A percentile compares a stretch with the other conserved stretches of the same genome.
Conservation (phyloP, 2,329 filamentous ascomycete species). For the Hypoxylon sp. region DNA sequence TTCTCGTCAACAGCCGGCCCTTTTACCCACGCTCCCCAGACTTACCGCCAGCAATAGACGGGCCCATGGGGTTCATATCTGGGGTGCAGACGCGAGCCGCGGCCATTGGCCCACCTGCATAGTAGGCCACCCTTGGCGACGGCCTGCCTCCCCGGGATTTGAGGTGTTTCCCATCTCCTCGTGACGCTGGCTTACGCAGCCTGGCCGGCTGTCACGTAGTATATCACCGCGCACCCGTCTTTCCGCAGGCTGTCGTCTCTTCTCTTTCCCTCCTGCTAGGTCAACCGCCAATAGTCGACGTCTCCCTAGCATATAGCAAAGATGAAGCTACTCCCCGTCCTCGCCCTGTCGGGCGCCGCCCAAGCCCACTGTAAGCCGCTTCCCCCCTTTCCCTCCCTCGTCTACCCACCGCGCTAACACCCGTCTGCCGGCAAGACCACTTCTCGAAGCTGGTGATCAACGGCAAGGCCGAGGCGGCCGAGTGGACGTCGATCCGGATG, state of each 20-base stretch:
- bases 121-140: constrained; percentile 18
- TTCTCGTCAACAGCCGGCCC: constrained; percentile 28
- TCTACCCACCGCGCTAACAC: background rate
- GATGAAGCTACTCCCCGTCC: constrained; percentile 25
- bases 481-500: constrained; percentile 43
- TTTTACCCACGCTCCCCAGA: constrained; percentile 20
- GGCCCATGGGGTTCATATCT: constrained; percentile 22
- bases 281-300: background rate
- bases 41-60: constrained; percentile 12
- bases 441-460: constrained; percentile 44
- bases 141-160: constrained; percentile 25
- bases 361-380: constrained; percentile 26
- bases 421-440: constrained; percentile 35
- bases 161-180: constrained; percentile 9
- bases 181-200: background rate
- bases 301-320: constrained; percentile 1
- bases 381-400: background rate
- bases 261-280: constrained; percentile 14
- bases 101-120: constrained; percentile 13
- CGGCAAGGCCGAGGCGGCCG: constrained; percentile 37
- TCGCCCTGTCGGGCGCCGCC: constrained; percentile 25
- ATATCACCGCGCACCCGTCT: constrained; percentile 16
- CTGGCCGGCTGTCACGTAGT: background rate
- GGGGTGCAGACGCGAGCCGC: constrained; percentile 12
- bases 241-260: background rate